A percentile compares a stretch with the other conserved stretches of the same genome.
Conservation (phyloP, 148 eudicot species). For the Persicaria tinctoria region DNA sequence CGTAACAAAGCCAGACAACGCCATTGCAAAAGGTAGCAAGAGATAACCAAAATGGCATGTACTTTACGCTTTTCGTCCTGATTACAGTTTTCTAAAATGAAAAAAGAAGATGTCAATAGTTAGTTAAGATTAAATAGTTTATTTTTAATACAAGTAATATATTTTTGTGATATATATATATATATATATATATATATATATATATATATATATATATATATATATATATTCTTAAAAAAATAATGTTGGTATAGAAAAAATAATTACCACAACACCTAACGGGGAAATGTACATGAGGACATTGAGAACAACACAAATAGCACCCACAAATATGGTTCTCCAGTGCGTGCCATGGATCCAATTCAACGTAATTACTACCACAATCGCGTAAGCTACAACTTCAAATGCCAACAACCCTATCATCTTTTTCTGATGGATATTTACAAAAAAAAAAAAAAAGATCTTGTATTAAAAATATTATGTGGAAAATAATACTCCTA, state of each 20-base stretch:
- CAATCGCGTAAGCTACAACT: constrained; percentile 21
- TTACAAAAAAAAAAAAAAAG: no score
- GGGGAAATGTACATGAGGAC: constrained; percentile 64
- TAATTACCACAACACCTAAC: constrained; percentile 55
- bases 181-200: no score
- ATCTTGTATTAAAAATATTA: background rate
- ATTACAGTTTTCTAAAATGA: constrained; percentile 40
- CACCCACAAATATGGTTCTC: constrained; percentile 56
- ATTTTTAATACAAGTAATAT: background rate
- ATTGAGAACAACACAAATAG: constrained; percentile 47
- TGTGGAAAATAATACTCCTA: background rate
- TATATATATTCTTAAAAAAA: background rate
- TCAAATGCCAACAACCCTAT: constrained; percentile 22
- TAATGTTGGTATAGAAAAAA: background rate
- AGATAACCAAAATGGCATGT: constrained; percentile 75
- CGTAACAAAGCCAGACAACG: constrained; percentile 46
- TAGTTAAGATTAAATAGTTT: background rate
- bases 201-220: no score
- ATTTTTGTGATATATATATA: no score
- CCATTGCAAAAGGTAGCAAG: constrained; percentile 61
- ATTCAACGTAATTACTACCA: constrained; percentile 25
- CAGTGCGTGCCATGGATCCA: constrained; percentile 24
- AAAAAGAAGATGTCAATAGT: background rate
- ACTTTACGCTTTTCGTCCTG: constrained; percentile 70
- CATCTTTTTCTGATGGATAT: constrained; percentile 37